Conservation (phyloP, 805 yeast species). For the Ogataea zsoltii region DNA sequence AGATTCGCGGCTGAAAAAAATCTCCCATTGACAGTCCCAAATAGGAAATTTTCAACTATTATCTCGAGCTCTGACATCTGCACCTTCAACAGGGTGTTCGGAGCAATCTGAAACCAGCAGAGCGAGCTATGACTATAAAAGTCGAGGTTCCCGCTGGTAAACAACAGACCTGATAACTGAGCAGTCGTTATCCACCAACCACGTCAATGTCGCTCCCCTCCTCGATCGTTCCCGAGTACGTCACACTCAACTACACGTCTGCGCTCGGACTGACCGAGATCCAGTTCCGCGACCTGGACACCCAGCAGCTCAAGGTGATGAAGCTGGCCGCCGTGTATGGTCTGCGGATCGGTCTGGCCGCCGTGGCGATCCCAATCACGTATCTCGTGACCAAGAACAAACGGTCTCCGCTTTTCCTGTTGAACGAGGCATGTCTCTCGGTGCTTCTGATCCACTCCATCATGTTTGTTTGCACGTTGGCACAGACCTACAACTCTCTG, state of each 20-base stretch:
- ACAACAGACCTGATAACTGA: too few species aligned
- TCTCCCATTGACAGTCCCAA: conserved; percentile 29
- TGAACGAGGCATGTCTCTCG: conserved; percentile 64
- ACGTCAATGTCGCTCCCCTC: neutral
- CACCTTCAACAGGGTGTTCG: too few species aligned
- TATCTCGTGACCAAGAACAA: conserved; percentile 52
- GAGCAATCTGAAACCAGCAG: neutral
- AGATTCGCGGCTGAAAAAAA: neutral
- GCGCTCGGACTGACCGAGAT: conserved; percentile 40
- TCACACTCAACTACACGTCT: conserved; percentile 42
- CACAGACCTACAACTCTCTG: conserved; percentile 52
- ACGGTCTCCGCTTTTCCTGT: conserved; percentile 68
- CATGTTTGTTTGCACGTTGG: conserved; percentile 54
- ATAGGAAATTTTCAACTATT: conserved; percentile 27
- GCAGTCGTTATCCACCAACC: too few species aligned
- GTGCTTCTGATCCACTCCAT: conserved; percentile 60
- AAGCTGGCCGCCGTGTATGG: conserved; percentile 53
- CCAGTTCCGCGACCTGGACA: conserved; percentile 45
- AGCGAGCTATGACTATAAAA: too few species aligned
- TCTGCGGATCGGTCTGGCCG: conserved; percentile 57
- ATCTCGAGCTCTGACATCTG: conserved; percentile 4
- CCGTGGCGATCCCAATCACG: conserved; percentile 45
- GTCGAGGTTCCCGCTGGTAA: too few species aligned
- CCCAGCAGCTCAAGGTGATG: conserved; percentile 33
- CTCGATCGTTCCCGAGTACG: conserved; percentile 1